Evolutionary conservation across 2,329 filamentous ascomycete genomes (phyloP), one percentile per base, ranked within the genome.

Genomic region (Nothomitra cinnamomea): DNA sequence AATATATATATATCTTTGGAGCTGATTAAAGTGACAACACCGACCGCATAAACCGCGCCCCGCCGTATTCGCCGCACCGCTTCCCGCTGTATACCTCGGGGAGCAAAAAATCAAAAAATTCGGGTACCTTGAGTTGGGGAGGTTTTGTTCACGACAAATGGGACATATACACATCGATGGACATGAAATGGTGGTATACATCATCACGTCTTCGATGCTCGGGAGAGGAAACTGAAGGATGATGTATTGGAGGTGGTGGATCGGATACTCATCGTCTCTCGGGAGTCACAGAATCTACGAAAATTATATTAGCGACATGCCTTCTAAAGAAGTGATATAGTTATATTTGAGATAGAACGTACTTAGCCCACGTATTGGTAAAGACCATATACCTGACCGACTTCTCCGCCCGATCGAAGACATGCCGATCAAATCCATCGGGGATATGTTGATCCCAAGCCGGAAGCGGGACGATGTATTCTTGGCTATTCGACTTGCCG

Each of bases 291-390:
- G 40, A 52, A 52, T 19, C 50, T 52, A n/a, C 8, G 13, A 28
- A 50, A 50, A 51, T 21, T 21, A 38, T 22, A 21, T 38, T 38
- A 38, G 32, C 17, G 17, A 21, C 22, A 15, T 38, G 25, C 22
- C 21, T 24, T 24, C n/a, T 15, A 13, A n/a, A 22, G 19, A 21
- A 22, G 12, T 6, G 21, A 28, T 3, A 25, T 5, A 19, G 13
- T 48, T 32, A 32, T 32, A 32, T 32, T 10, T 32, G 40, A 24
- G 49, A 50, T 22, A 15, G 10, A 35, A 55, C 53, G 15, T 50
- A 79, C 60, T 75, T 77, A 28, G 75, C 74, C 80, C 81, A 84
- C 0, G 81, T 84, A 61, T 83, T 83, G 13, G 79, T 82, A 55
- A 83, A 66, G 1, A 84, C 79, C 4, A 83, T 70, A 56, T 83